Percentiles rank a stretch among this genome's conserved stretches.
phyloP scores from a whole-genome alignment of 306 rosid species.

The Chamaecrista fasciculata region DNA sequence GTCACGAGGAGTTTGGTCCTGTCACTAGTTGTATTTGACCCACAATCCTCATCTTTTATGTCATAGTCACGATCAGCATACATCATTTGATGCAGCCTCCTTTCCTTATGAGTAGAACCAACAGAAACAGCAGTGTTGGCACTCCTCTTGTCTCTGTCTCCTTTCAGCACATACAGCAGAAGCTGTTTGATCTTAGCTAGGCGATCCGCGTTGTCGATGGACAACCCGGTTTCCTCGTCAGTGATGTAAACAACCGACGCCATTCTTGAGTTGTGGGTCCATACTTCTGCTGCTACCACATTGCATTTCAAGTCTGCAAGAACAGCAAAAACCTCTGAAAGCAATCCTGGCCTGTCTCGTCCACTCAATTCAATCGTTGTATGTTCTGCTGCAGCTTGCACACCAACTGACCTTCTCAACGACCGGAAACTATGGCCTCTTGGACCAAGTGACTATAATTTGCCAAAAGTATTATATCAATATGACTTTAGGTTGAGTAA shows the following conservation, averaged over 20 bases:
- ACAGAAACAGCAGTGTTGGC: conserved; percentile 93
- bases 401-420: conserved; percentile 87
- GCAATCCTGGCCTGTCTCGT: conserved; percentile 90
- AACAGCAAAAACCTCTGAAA: conserved; percentile 96
- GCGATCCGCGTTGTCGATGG: conserved; percentile 57
- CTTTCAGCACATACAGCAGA: conserved; percentile 73
- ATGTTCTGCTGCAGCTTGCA: conserved; percentile 72
- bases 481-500: neutral
- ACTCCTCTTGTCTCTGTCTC: conserved; percentile 72
- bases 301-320: conserved; percentile 91
- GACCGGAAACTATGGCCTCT: conserved; percentile 72
- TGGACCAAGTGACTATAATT: conserved; percentile 79
- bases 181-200: conserved; percentile 75
- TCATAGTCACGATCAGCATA: conserved; percentile 96
- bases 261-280: conserved; percentile 99
- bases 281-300: conserved; percentile 94
- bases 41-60: conserved; percentile 38
- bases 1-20: conserved; percentile 60
- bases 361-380: conserved; percentile 90
- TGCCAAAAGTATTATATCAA: conserved; percentile 3
- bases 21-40: conserved; percentile 53
- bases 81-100: conserved; percentile 98
- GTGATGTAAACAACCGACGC: conserved; percentile 90
- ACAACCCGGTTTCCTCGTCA: conserved; percentile 55
- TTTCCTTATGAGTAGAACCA: conserved; percentile 90